Percentiles rank a stretch among this genome's conserved stretches.
Evolutionary conservation across 495 filamentous ascomycete species (phyloP).

Genomic region (Acidomyces sp.): DNA sequence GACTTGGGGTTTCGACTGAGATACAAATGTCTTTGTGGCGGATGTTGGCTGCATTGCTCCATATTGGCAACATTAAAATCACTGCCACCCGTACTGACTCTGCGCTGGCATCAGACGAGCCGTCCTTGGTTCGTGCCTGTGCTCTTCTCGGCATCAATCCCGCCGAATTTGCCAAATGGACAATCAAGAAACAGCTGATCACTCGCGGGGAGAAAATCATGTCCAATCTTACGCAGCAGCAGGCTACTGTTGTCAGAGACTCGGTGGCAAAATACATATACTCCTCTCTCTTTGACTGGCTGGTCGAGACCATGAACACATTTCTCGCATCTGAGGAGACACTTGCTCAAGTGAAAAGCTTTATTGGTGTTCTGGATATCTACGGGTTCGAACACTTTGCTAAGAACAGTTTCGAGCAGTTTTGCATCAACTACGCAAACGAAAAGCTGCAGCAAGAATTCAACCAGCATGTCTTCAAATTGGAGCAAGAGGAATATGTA

Average conservation of each 20-base stretch:
- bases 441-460: slow-evolving; percentile 99
- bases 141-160: slow-evolving; percentile 77
- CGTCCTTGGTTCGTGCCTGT: slow-evolving; percentile 68
- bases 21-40: slow-evolving; percentile 81
- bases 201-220: slow-evolving; percentile 96
- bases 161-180: slow-evolving; percentile 92
- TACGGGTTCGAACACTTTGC: slow-evolving; percentile 99
- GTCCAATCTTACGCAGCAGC: slow-evolving; percentile 86
- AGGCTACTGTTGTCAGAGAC: slow-evolving; percentile 88
- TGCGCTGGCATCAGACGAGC: slow-evolving; percentile 64
- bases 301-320: slow-evolving; percentile 87
- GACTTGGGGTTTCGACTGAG: slow-evolving; percentile 65
- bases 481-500: slow-evolving; percentile 97
- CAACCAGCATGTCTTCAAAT: slow-evolving; percentile 99
- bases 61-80: slow-evolving; percentile 94
- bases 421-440: slow-evolving; percentile 99
- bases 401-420: slow-evolving; percentile 99
- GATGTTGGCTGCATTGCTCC: slow-evolving; percentile 79
- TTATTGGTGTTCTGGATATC: slow-evolving; percentile 98
- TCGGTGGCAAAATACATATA: slow-evolving; percentile 99
- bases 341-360: slow-evolving; percentile 65
- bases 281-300: slow-evolving; percentile 96
- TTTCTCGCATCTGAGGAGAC: slow-evolving; percentile 85
- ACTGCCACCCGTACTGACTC: slow-evolving; percentile 80
- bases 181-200: slow-evolving; percentile 95